Evolutionary conservation across 1,284 basidiomycete species (phyloP).

Genomic region (Ustilago tritici): DNA sequence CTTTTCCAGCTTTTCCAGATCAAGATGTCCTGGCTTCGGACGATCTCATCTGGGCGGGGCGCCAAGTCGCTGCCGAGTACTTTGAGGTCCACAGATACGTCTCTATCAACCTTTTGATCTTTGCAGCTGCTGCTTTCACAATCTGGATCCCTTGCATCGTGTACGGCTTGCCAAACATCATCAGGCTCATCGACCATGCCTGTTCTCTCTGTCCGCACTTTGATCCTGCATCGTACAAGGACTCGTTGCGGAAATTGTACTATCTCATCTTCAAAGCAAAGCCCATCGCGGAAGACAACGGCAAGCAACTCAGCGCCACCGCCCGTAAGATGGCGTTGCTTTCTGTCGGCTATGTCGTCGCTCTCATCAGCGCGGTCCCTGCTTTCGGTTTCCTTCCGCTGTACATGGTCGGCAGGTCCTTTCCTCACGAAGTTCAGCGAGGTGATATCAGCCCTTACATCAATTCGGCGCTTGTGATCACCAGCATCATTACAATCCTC

Average conservation of each 20-base stretch:
- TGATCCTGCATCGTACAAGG: slow-evolving; percentile 3
- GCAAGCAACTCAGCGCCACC: neutral
- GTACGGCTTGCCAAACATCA: slow-evolving; percentile 12
- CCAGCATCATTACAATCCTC: slow-evolving; percentile 7
- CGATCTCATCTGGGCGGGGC: slow-evolving; percentile 11
- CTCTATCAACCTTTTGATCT: slow-evolving; percentile 10
- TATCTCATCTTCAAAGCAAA: slow-evolving; percentile 18
- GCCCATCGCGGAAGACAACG: neutral
- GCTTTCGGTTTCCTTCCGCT: slow-evolving; percentile 17
- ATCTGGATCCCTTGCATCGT: neutral
- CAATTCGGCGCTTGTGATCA: neutral
- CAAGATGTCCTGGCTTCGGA: slow-evolving; percentile 17
- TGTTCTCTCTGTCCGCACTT: neutral
- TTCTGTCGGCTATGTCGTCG: slow-evolving; percentile 8
- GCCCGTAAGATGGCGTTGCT: slow-evolving; percentile 39
- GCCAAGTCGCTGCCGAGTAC: neutral
- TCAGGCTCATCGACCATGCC: slow-evolving; percentile 11
- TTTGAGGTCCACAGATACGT: slow-evolving; percentile 6
- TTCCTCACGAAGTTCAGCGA: neutral
- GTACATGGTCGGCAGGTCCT: slow-evolving; percentile 8
- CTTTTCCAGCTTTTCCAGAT: neutral
- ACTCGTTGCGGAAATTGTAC: slow-evolving; percentile 1
- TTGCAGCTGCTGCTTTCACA: neutral
- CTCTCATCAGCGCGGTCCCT: slow-evolving; percentile 14
- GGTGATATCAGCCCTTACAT: slow-evolving; percentile 5